phyloP scores from a whole-genome alignment of 306 rosid species.

The Prosopis cineraria region DNA sequence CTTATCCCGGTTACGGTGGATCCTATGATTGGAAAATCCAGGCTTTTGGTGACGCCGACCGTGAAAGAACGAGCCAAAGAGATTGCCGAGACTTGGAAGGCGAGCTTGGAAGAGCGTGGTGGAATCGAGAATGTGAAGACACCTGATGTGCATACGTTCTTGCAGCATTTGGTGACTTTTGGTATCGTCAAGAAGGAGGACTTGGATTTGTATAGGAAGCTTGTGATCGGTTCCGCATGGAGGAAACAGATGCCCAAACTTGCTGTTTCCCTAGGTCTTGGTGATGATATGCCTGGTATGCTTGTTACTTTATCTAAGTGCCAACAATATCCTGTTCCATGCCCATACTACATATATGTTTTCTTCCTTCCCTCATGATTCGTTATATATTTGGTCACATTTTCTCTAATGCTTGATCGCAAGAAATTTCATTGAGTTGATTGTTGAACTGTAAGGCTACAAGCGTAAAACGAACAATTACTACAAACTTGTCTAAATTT shows the following conservation, averaged over 20 bases:
- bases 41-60: conserved; percentile 79
- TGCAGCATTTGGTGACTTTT: conserved; percentile 96
- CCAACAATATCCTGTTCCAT: neutral
- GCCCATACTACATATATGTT: neutral
- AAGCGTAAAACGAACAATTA: neutral
- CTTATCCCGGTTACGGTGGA: conserved; percentile 81
- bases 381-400: neutral
- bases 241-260: conserved; percentile 99
- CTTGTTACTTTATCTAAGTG: neutral
- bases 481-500: neutral
- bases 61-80: conserved; percentile 73
- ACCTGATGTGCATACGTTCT: conserved; percentile 89
- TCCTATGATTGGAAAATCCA: conserved; percentile 78
- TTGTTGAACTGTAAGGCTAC: neutral
- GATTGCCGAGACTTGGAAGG: conserved; percentile 91
- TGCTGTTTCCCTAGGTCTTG: conserved; percentile 91
- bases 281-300: conserved; percentile 87
- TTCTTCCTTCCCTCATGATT: neutral
- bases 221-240: conserved; percentile 94
- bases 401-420: neutral
- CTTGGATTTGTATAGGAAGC: conserved; percentile 77
- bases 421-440: neutral
- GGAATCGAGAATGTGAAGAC: conserved; percentile 91
- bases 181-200: conserved; percentile 82
- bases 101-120: conserved; percentile 86